Evolutionary conservation across 1,284 basidiomycete genomes (phyloP).

Genomic region (Ganoderma multipileum): DNA sequence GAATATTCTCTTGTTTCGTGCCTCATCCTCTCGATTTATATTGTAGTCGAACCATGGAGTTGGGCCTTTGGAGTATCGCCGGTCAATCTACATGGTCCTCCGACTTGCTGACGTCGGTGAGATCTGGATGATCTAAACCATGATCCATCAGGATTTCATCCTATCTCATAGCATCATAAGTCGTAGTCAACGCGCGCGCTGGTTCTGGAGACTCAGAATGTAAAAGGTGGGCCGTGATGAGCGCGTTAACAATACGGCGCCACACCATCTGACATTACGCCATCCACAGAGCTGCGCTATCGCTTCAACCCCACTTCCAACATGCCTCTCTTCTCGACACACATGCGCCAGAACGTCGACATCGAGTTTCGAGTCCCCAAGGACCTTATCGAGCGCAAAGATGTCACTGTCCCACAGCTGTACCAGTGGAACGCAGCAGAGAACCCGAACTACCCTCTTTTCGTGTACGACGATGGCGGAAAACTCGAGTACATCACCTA

Average conservation of each 20-base stretch:
- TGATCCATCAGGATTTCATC: neutral
- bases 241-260: neutral
- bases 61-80: too few species aligned
- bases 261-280: neutral
- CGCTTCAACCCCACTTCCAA: neutral
- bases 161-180: neutral
- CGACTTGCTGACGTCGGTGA: neutral
- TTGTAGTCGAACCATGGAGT: too few species aligned
- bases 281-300: neutral
- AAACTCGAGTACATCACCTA: conserved; percentile 24
- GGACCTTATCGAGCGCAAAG: conserved; percentile 9
- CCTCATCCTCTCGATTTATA: too few species aligned
- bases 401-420: conserved; percentile 14
- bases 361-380: conserved; percentile 16
- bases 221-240: neutral
- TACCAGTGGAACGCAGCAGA: conserved; percentile 23
- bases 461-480: conserved; percentile 23
- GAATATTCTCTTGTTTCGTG: too few species aligned
- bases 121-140: too few species aligned
- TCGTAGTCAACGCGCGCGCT: too few species aligned
- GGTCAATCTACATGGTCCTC: too few species aligned
- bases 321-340: neutral
- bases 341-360: neutral
- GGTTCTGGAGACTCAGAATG: neutral
- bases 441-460: conserved; percentile 28